Base-by-base conservation (phyloP, 129 eudicot genomes). In the Flaveria sonorensis region DNA sequence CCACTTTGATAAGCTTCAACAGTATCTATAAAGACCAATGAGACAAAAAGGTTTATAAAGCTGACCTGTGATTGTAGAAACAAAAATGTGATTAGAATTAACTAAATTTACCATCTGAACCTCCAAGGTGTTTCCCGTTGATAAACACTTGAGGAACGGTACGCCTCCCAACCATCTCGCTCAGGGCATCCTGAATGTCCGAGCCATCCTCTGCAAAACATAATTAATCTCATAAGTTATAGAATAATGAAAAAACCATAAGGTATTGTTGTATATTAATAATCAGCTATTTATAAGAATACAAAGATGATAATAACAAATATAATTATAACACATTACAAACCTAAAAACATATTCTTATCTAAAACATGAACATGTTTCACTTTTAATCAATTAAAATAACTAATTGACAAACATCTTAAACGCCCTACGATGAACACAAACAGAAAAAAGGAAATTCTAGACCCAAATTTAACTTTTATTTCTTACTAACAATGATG, bases 141-240 rank as follows among this genome's bases (percentile, higher is more conserved):
- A 95, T 86, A 82, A 95, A 95, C 82, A 95, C 97, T 82, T 95
- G 99, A 18, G 99, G 99, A 16, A 95, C 99, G 16, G 99, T 95
- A 32, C 97, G 88, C 72, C 91, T 86, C 23, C 99, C 99, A 13
- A 89, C 92, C 26, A 92, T 73, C 78, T 87, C 87, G 53, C 92
- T 57, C 42, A 95, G 23, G 9, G 99, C 97, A 77, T 88, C 92
- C 86, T 95, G 99, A 77, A 95, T 88, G 19, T 74, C 72, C 78
- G 55, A 75, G 3, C 97, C 97, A 69, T 95, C 99, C 78, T 86
- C 99, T 95, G 83, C 48, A 75, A 72, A 83, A 76, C 70, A 80
- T 16, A 56, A 59, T 2, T 1, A 48, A 48, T 3, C 6, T 48
- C 3, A 32, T 4, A 36, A 36, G 0, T 36, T 36, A 36, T 36